Percentiles rank a stretch among this genome's conserved stretches.
These are phyloP conservation scores for Fagopyrum homotropicum DNA, from an alignment of 148 eudicot species.

Conservation along the genomic window DNA sequence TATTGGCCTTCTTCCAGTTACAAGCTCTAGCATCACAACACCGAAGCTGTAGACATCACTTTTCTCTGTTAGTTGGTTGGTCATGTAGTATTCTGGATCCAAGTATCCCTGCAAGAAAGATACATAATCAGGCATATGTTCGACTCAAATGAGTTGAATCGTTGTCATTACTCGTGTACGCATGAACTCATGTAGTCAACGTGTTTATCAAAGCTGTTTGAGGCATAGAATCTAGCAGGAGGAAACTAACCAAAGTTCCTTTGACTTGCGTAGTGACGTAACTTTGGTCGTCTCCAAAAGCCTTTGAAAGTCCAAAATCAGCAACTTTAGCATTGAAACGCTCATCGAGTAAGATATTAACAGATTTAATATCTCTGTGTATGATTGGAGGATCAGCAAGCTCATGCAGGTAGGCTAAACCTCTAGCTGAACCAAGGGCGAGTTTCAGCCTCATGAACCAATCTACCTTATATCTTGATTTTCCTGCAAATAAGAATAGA, in stretches of 20 bases:
- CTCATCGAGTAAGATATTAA: conserved; percentile 51
- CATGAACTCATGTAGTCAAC: too few species aligned
- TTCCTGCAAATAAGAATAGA: conserved; percentile 28
- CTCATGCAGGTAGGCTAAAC: conserved; percentile 57
- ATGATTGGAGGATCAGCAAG: conserved; percentile 72
- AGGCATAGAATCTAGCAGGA: too few species aligned
- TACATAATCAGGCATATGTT: neutral
- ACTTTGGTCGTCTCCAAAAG: conserved; percentile 41
- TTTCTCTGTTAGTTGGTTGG: conserved; percentile 66
- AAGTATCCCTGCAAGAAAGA: conserved; percentile 51
- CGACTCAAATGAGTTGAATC: neutral
- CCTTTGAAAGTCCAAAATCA: conserved; percentile 62
- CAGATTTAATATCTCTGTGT: conserved; percentile 56
- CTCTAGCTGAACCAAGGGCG: conserved; percentile 58
- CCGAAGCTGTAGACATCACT: conserved; percentile 82
- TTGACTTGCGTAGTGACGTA: conserved; percentile 69
- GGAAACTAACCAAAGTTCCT: conserved; percentile 59
- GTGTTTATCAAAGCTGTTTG: too few species aligned
- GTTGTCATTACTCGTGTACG: too few species aligned
- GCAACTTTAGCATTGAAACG: conserved; percentile 63
- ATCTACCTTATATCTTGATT: conserved; percentile 39
- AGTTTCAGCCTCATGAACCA: conserved; percentile 54
- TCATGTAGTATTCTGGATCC: conserved; percentile 89
- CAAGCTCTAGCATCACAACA: conserved; percentile 56
- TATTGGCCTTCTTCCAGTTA: conserved; percentile 58